These are phyloP conservation scores for Alloteropsis semialata DNA, from an alignment of 176 grass and related monocot genomes.

Conservation along the genomic window DNA sequence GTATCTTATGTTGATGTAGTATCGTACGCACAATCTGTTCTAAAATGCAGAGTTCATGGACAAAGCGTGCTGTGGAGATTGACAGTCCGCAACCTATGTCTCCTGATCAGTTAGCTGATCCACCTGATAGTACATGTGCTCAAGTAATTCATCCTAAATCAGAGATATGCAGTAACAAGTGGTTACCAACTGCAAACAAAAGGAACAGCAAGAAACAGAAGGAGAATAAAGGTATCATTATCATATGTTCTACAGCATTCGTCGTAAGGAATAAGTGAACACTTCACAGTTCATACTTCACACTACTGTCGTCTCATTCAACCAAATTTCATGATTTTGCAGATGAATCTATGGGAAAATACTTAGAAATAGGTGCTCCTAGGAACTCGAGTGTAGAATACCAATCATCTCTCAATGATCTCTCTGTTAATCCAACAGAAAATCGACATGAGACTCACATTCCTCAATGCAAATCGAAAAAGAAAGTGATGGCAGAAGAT, in stretches of 20 bases:
- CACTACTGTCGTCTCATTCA: slow-evolving; percentile 23
- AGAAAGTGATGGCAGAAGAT: slow-evolving; percentile 26
- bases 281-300: neutral
- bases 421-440: slow-evolving; percentile 47
- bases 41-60: slow-evolving; percentile 88
- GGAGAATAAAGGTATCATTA: slow-evolving; percentile 69
- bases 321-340: slow-evolving; percentile 18
- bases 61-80: slow-evolving; percentile 73
- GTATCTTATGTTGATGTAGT: slow-evolving; percentile 13
- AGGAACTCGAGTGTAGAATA: slow-evolving; percentile 47
- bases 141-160: slow-evolving; percentile 80
- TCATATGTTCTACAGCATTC: neutral
- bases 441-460: slow-evolving; percentile 31
- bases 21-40: slow-evolving; percentile 19
- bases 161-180: slow-evolving; percentile 65
- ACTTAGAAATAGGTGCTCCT: slow-evolving; percentile 81
- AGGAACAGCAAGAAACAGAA: slow-evolving; percentile 49
- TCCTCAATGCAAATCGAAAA: slow-evolving; percentile 33
- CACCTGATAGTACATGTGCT: slow-evolving; percentile 83
- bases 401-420: slow-evolving; percentile 44
- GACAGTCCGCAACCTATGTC: slow-evolving; percentile 66
- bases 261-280: slow-evolving; percentile 1
- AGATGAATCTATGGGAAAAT: slow-evolving; percentile 83
- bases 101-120: slow-evolving; percentile 57
- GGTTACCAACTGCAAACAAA: slow-evolving; percentile 47